Percentiles rank a stretch among this genome's conserved stretches.
Evolutionary conservation across 768 basidiomycete genomes (phyloP).

Genomic region (Suillus variegatus): DNA sequence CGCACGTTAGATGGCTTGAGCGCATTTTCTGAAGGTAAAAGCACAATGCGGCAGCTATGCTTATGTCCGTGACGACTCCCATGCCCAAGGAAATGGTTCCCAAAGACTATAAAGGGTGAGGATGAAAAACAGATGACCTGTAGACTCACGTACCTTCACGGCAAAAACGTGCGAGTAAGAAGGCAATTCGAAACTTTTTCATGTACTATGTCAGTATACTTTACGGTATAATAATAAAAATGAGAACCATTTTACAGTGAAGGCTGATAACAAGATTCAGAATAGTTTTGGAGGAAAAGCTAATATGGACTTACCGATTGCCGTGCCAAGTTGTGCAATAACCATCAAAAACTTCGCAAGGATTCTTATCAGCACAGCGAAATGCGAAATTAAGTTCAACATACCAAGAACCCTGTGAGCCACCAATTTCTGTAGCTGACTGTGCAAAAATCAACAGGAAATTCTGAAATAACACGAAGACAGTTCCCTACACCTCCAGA

Average conservation of each 20-base stretch:
- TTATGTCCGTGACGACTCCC: slow-evolving; percentile 51
- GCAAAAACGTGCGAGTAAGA: slow-evolving; percentile 42
- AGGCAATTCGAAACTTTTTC: slow-evolving; percentile 41
- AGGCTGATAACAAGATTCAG: slow-evolving; percentile 34
- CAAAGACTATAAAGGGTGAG: slow-evolving; percentile 36
- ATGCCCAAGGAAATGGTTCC: slow-evolving; percentile 51
- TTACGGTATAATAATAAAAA: not conserved
- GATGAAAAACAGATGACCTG: not conserved
- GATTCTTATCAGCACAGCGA: slow-evolving; percentile 1
- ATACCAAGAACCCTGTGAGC: slow-evolving; percentile 48
- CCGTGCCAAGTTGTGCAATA: slow-evolving; percentile 49
- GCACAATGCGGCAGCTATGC: slow-evolving; percentile 52
- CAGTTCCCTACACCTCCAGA: slow-evolving; percentile 56
- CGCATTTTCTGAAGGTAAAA: slow-evolving; percentile 56
- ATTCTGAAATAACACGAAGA: slow-evolving; percentile 1
- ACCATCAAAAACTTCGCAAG: slow-evolving; percentile 44
- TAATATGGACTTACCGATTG: slow-evolving; percentile 35
- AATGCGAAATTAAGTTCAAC: slow-evolving; percentile 15
- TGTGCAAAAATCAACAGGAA: slow-evolving; percentile 21
- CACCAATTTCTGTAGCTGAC: slow-evolving; percentile 56
- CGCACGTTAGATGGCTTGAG: slow-evolving; percentile 48
- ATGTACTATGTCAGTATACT: not conserved
- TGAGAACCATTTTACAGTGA: slow-evolving; percentile 45
- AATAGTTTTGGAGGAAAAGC: not conserved
- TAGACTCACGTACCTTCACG: slow-evolving; percentile 43